A percentile compares a stretch with the other conserved stretches of the same genome.
phyloP scores from a whole-genome alignment of 257 asterid genomes.

The Ehretia macrophylla region DNA sequence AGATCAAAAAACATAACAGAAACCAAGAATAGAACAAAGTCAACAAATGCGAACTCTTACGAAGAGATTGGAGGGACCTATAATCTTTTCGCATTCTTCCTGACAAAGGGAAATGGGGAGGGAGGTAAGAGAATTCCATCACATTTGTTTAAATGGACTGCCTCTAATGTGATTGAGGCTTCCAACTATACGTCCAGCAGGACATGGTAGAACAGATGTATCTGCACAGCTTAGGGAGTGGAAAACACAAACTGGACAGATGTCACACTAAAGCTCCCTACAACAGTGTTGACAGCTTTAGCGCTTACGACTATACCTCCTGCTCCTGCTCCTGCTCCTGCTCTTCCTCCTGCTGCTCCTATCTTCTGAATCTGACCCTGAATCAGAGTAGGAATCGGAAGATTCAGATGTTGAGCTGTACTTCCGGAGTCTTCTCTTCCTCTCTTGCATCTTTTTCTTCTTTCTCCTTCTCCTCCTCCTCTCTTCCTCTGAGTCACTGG shows the following conservation, averaged over 20 bases:
- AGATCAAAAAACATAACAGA: too few relatives aligned
- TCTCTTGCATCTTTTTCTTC: conserved; percentile 58
- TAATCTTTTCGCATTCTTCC: too few relatives aligned
- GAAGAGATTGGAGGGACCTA: too few relatives aligned
- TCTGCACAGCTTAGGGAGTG: too few relatives aligned
- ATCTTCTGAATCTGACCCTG: conserved; percentile 80
- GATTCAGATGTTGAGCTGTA: conserved; percentile 72
- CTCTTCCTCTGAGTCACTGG: conserved; percentile 89
- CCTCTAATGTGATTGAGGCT: too few relatives aligned
- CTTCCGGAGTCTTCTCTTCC: conserved; percentile 54
- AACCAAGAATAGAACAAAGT: too few relatives aligned
- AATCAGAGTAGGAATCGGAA: conserved; percentile 71
- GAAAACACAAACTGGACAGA: neutral
- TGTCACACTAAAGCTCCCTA: neutral
- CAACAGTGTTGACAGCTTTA: conserved; percentile 6
- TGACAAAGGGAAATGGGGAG: too few relatives aligned
- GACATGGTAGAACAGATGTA: too few relatives aligned
- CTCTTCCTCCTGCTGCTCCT: conserved; percentile 62
- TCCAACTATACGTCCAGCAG: too few relatives aligned
- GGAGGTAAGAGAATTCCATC: too few relatives aligned
- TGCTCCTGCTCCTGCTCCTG: conserved; percentile 58
- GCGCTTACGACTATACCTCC: conserved; percentile 39
- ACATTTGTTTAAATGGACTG: too few relatives aligned
- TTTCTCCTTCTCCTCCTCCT: conserved; percentile 55
- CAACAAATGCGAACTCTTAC: too few relatives aligned